Percentiles rank a stretch among this genome's conserved stretches.
Conservation (phyloP, 768 basidiomycete species). For the Sporobolomyces roseus region DNA sequence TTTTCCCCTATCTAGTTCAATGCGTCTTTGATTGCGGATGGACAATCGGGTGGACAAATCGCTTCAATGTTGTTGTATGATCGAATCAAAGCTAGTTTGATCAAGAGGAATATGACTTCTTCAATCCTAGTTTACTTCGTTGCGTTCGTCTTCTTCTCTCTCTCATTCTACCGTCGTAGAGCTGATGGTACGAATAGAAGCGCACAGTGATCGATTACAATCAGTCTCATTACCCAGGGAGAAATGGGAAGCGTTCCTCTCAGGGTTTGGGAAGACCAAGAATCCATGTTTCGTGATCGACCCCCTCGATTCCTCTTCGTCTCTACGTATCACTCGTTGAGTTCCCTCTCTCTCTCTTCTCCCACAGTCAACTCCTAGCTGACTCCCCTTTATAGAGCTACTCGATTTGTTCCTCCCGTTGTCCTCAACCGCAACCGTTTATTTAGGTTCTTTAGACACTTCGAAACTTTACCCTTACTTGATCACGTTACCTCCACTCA, state of each 20-base stretch:
- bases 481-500: not conserved
- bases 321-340: not conserved
- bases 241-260: not conserved
- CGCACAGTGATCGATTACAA: not conserved
- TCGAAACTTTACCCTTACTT: not conserved
- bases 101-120: too few relatives aligned
- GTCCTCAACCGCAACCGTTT: not conserved
- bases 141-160: not conserved
- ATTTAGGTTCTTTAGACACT: conserved; percentile 2
- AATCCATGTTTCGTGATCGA: conserved; percentile 1
- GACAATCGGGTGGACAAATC: not conserved
- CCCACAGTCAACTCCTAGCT: not conserved
- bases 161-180: not conserved
- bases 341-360: not conserved
- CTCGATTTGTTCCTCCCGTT: conserved; percentile 8
- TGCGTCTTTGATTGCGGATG: not conserved
- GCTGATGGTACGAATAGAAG: not conserved
- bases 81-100: not conserved
- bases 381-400: not conserved
- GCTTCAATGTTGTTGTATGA: not conserved
- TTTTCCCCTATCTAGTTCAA: not conserved
- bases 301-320: not conserved
- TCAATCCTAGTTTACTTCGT: conserved; percentile 13
- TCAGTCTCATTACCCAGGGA: not conserved
- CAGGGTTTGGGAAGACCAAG: not conserved